Evolutionary conservation across 2,329 filamentous ascomycete genomes (phyloP), one percentile per base, ranked within the genome.

Genomic region (Teratosphaeria destructans): DNA sequence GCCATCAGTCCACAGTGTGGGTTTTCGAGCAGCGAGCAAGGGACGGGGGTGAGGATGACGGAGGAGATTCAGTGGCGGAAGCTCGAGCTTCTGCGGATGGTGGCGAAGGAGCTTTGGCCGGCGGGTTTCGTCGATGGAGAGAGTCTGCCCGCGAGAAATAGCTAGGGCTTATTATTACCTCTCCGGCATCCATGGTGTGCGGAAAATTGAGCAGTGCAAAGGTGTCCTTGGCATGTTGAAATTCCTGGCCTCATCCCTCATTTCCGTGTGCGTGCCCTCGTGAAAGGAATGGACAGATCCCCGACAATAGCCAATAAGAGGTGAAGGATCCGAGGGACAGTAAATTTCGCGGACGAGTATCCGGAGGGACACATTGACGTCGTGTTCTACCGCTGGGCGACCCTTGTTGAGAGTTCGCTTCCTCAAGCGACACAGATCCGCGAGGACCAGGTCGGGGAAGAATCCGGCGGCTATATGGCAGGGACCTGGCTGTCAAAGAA

Each of bases 1-100:
- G 68, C 65, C 8, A 59, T 71, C 19, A 69, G 66, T 57, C 70
- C 70, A 14, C 68, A 72, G 55, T 72, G 70, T 65, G 70, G 70
- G 5, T 72, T 72, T 56, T 66, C 65, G 49, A 67, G 67, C 52
- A 66, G 62, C 23, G 65, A 62, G 29, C 62, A 69, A 56, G 67
- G 64, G 19, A 65, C 65, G 32, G 69, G 67, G 26, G 65, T 66
- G 61, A 66, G 62, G 35, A 69, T 71, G 65, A 68, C 65, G 32
- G 63, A 62, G 64, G 68, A 70, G 55, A 62, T 61, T 58, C 70
- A 70, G 67, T 71, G 68, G 62, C 63, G 64, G 59, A 70, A 70
- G 61, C 60, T 71, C n/a, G 58, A 59, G 49, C 59, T 71, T 52
- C 65, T 70, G 35, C 61, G 63, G 52, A 59, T 66, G 61, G 63